Conservation (phyloP, 257 asterid genomes). For the Penstemon davidsonii region DNA sequence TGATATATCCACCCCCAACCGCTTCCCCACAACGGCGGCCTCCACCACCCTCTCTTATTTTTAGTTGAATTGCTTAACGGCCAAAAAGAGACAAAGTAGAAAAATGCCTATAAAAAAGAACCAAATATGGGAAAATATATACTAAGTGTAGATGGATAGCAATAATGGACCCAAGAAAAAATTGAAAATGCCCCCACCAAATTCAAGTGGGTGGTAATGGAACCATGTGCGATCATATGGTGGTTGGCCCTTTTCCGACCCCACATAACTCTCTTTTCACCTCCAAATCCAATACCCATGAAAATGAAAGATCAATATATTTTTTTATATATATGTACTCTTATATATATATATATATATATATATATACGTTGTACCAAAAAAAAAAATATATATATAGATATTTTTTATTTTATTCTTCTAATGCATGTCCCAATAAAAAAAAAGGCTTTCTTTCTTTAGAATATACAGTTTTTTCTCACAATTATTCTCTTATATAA, state of each 20-base stretch:
- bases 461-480: too few relatives aligned
- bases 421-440: not conserved
- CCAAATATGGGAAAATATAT: slow-evolving; percentile 23
- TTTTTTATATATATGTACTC: not conserved
- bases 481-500: too few relatives aligned
- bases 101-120: not conserved
- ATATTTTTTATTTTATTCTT: not conserved
- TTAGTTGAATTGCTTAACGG: slow-evolving; percentile 22
- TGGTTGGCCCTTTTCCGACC: slow-evolving; percentile 66
- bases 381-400: not conserved
- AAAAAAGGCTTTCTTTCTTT: too few relatives aligned
- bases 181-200: slow-evolving; percentile 32
- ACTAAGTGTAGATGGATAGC: slow-evolving; percentile 13
- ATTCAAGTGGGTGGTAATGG: slow-evolving; percentile 55
- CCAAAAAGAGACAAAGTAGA: slow-evolving; percentile 22
- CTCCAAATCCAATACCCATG: slow-evolving; percentile 38
- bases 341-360: not conserved
- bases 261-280: slow-evolving; percentile 56
- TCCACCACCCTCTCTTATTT: slow-evolving; percentile 24
- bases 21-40: slow-evolving; percentile 28
- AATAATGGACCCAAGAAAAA: slow-evolving; percentile 35
- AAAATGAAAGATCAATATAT: slow-evolving; percentile 40
- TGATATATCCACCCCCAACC: not conserved
- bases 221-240: slow-evolving; percentile 97
- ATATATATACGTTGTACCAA: too few relatives aligned